Evolutionary conservation across 1,284 basidiomycete species (phyloP).

Genomic region (Xanthoconium separans): DNA sequence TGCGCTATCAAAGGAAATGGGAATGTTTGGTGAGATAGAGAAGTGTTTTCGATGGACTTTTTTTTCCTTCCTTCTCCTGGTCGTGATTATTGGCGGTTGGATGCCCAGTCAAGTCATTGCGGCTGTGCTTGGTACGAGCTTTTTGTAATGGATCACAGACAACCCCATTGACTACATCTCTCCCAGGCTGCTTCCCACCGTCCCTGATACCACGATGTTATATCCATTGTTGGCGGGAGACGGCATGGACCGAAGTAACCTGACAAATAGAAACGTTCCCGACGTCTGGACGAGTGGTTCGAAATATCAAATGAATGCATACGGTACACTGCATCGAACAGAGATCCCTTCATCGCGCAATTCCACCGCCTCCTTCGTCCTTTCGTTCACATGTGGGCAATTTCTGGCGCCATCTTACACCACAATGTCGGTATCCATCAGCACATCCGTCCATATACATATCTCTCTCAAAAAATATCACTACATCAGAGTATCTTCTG

Average conservation of each 20-base stretch:
- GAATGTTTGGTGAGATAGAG: conserved; percentile 6
- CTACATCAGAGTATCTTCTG: conserved; percentile 4
- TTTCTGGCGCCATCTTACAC: not conserved
- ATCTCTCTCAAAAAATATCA: not conserved
- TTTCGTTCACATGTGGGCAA: not conserved
- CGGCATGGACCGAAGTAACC: conserved; percentile 5
- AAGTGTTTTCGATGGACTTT: conserved; percentile 11
- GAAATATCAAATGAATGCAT: not conserved
- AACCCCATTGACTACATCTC: conserved; percentile 9
- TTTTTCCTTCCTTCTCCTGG: conserved; percentile 1
- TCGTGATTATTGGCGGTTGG: conserved; percentile 2
- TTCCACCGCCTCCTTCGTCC: not conserved
- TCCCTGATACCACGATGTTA: not conserved
- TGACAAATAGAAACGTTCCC: conserved; percentile 8
- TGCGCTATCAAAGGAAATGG: conserved; percentile 5
- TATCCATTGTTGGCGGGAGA: not conserved
- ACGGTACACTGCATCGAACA: conserved; percentile 1
- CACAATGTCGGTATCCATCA: not conserved
- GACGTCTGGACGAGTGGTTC: not conserved
- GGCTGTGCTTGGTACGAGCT: conserved; percentile 16
- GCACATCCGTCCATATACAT: not conserved
- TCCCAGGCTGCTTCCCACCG: conserved; percentile 7
- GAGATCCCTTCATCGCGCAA: not conserved
- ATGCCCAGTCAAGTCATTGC: not conserved
- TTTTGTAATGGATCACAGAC: not conserved